phyloP scores from a whole-genome alignment of 345 rosid species.

The Pugionium dolabratum region DNA sequence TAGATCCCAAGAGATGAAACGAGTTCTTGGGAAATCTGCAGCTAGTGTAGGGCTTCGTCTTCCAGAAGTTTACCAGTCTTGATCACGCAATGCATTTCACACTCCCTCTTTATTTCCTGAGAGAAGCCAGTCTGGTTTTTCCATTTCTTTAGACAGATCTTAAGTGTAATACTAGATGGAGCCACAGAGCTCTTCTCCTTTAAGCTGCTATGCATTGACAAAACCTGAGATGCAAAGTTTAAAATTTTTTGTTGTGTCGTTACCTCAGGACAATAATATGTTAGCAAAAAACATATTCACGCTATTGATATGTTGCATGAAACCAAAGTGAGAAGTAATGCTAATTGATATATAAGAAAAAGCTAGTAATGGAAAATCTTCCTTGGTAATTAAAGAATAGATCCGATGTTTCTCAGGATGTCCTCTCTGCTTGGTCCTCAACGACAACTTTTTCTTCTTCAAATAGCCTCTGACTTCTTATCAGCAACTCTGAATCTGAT shows the following conservation, averaged over 20 bases:
- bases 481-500: constrained; percentile 3
- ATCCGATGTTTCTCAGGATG: background rate
- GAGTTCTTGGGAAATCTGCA: constrained; percentile 75
- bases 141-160: constrained; percentile 18
- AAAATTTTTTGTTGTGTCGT: background rate
- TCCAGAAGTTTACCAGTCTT: constrained; percentile 74
- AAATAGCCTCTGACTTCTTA: background rate
- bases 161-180: constrained; percentile 3
- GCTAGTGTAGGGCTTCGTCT: constrained; percentile 93
- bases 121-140: constrained; percentile 2
- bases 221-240: background rate
- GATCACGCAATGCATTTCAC: constrained; percentile 30
- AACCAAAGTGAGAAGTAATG: constrained; percentile 2
- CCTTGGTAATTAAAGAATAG: background rate
- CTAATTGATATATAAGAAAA: background rate
- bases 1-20: constrained; percentile 78
- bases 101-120: background rate
- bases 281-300: constrained; percentile 6
- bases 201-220: background rate
- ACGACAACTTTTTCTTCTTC: background rate
- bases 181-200: background rate
- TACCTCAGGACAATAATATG: background rate
- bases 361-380: background rate
- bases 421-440: background rate
- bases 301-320: constrained; percentile 4